phyloP scores from a whole-genome alignment of 345 rosid species.

The Populus simonii region DNA sequence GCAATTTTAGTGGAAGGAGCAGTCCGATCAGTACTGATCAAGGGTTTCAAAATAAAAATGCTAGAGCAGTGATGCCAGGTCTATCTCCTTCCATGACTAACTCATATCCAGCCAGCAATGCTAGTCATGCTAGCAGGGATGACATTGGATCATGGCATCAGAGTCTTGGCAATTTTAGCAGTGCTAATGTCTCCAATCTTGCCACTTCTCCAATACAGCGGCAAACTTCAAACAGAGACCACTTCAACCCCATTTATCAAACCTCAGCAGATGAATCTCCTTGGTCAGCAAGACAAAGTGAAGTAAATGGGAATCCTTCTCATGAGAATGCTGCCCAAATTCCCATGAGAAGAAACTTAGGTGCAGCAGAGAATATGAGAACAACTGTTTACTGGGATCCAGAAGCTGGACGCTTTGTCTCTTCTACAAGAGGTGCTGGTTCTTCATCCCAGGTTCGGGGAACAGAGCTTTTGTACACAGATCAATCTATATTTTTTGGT shows the following conservation, averaged over 20 bases:
- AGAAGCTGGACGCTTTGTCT: conserved; percentile 78
- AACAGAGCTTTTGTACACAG: conserved; percentile 52
- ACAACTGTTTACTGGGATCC: conserved; percentile 81
- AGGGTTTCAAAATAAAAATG: conserved; percentile 37
- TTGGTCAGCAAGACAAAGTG: conserved; percentile 37
- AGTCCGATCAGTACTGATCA: conserved; percentile 60
- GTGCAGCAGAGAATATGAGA: conserved; percentile 37
- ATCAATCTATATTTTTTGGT: conserved; percentile 61
- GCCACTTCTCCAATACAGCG: conserved; percentile 43
- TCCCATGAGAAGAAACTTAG: conserved; percentile 40
- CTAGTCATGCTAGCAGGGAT: conserved; percentile 57
- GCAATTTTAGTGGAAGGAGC: conserved; percentile 72
- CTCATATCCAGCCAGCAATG: conserved; percentile 52
- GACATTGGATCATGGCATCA: conserved; percentile 52
- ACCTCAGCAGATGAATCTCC: conserved; percentile 61
- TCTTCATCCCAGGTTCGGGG: conserved; percentile 40
- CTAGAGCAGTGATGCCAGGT: conserved; percentile 36
- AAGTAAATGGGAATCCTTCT: conserved; percentile 23
- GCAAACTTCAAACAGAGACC: conserved; percentile 50
- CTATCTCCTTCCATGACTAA: conserved; percentile 31
- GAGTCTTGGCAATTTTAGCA: conserved; percentile 56
- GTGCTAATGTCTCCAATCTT: conserved; percentile 47
- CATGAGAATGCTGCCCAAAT: conserved; percentile 22
- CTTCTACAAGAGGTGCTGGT: conserved; percentile 34
- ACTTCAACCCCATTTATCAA: conserved; percentile 73